Evolutionary conservation across 345 rosid species (phyloP), one percentile per base, ranked within the genome.

Genomic region (Nephelium lappaceum): DNA sequence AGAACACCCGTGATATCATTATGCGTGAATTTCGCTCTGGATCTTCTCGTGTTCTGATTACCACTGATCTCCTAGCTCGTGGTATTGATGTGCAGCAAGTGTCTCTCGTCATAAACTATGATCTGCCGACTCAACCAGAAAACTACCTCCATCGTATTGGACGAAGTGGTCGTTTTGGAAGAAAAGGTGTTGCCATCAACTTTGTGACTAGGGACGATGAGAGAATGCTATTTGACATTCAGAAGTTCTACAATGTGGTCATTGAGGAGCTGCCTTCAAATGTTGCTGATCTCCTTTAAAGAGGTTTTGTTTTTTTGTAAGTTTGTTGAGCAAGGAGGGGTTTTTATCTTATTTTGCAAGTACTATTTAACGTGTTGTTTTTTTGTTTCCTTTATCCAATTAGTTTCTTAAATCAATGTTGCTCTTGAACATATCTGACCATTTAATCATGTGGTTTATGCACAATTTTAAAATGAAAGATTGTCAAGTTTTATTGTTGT

Each of bases 51-150:
- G 96, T 94, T 6, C 95, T 93, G 45, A 93, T 93, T 42, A 94
- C 96, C 24, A 94, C 94, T 0, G 97, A 94, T 71, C 91, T 94
- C 25, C 79, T 94, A 69, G 98, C 98, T 0, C 93, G 97, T 81
- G 97, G 95, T 77, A 94, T 94, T 9, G 98, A 94, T 78, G 98
- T 90, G 80, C 97, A 94, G 82, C 97, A 93, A 80, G 98, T 94
- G 53, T 94, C 98, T 15, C 91, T 93, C 60, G 97, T 91, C 39
- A 94, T 93, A 21, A 93, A 94, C 83, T 94, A 84, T 79, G 97
- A 94, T 70, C 83, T 94, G 66, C 97, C 97, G 8, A 94, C 98
- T 0, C 97, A 93, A 73, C 98, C 98, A 0, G 96, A 93, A 82
- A 94, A 91, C 78, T 93, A 93, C 85, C 96, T 92, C 23, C 97